Percentiles rank a stretch among this genome's conserved stretches.
Conservation (phyloP, 345 rosid genomes). For the Boechera divaricarpa region DNA sequence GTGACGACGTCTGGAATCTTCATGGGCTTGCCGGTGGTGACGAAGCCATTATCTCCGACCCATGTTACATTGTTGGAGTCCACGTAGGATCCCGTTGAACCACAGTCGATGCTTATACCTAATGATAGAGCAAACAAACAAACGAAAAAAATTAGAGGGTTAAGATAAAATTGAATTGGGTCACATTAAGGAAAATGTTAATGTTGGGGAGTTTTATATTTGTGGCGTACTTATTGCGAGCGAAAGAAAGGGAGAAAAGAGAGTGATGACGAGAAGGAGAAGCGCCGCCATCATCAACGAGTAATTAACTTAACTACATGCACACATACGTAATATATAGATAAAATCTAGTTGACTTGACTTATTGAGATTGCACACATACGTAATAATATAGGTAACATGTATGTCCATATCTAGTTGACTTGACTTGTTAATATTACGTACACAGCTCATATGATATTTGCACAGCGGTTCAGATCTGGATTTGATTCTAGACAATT, state of each 20-base stretch:
- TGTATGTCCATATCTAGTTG: constrained; percentile 5
- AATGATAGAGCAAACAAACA: background rate
- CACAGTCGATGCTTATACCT: constrained; percentile 41
- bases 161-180: background rate
- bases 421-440: constrained; percentile 21
- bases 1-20: constrained; percentile 14
- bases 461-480: constrained; percentile 12
- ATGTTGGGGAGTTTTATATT: background rate
- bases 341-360: background rate
- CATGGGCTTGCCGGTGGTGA: constrained; percentile 32
- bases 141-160: background rate
- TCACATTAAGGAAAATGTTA: background rate
- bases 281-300: constrained; percentile 31
- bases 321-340: constrained; percentile 33
- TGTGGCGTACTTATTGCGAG: background rate
- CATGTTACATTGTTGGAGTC: constrained; percentile 39
- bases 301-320: constrained; percentile 21
- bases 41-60: constrained; percentile 40
- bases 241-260: background rate
- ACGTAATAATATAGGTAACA: no score
- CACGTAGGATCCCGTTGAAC: constrained; percentile 37
- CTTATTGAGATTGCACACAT: background rate
- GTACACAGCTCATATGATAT: constrained; percentile 19
- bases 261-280: constrained; percentile 2
- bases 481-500: background rate